A percentile compares a stretch with the other conserved stretches of the same genome.
phyloP scores from a whole-genome alignment of 2,329 filamentous ascomycete genomes.

The Fusarium penzigii region DNA sequence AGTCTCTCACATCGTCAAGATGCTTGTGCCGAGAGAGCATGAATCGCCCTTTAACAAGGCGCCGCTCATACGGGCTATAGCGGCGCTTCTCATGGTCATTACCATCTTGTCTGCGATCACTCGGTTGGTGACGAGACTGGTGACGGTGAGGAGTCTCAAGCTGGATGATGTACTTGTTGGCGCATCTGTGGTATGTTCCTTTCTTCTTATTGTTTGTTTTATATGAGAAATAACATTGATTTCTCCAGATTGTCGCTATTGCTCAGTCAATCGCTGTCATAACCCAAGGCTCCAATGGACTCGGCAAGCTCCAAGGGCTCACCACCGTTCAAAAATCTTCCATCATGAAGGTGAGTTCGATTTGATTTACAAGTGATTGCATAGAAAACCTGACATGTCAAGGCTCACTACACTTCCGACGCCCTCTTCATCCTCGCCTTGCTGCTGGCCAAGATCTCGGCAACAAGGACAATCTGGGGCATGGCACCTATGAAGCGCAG shows the following conservation, averaged over 20 bases:
- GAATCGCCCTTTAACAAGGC: constrained; percentile 25
- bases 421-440: constrained; percentile 11
- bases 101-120: constrained; percentile 19
- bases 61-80: constrained; percentile 22
- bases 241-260: constrained; percentile 13
- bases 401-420: constrained; percentile 17
- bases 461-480: constrained; percentile 17
- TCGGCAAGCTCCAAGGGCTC: constrained; percentile 14
- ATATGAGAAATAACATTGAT: not conserved
- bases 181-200: constrained; percentile 16
- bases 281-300: constrained; percentile 14
- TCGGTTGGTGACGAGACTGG: constrained; percentile 15
- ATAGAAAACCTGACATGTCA: not conserved
- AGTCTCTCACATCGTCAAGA: not conserved
- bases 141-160: constrained; percentile 14
- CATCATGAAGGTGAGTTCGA: constrained; percentile 13
- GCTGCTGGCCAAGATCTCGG: constrained; percentile 18
- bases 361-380: not conserved
- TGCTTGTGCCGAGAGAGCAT: constrained; percentile 17
- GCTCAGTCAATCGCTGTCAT: constrained; percentile 20
- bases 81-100: constrained; percentile 25
- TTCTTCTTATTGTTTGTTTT: not conserved
- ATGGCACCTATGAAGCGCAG: constrained; percentile 20
- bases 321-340: constrained; percentile 3
- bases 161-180: constrained; percentile 16